phyloP scores from a whole-genome alignment of 345 rosid species.

The Carallia brachiata region DNA sequence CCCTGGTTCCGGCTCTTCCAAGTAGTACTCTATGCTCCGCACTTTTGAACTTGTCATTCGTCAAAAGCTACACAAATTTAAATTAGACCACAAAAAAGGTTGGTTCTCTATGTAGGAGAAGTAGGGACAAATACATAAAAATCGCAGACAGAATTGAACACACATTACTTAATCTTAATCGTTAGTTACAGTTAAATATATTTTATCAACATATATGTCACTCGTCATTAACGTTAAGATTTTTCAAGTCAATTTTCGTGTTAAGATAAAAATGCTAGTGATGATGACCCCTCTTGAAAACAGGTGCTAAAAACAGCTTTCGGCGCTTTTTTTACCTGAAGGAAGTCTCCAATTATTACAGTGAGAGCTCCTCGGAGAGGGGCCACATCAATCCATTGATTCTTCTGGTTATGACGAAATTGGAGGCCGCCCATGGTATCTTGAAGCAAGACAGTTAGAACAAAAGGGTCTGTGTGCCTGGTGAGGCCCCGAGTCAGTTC shows the following conservation, averaged over 20 bases:
- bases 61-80: conserved; percentile 18
- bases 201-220: no score
- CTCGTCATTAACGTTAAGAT: no score
- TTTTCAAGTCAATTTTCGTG: no score
- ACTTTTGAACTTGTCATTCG: conserved; percentile 37
- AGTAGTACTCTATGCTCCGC: conserved; percentile 40
- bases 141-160: no score
- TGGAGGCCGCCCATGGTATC: conserved; percentile 50
- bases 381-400: conserved; percentile 47
- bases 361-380: conserved; percentile 38
- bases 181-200: no score
- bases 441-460: conserved; percentile 46
- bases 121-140: no score
- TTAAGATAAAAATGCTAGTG: no score
- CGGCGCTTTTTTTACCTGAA: conserved; percentile 33
- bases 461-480: conserved; percentile 47
- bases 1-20: conserved; percentile 18
- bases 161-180: no score
- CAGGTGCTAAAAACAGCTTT: no score
- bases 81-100: neutral
- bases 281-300: no score
- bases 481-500: conserved; percentile 40
- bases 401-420: conserved; percentile 28
- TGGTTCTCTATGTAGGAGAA: no score
- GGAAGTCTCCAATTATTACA: conserved; percentile 47